phyloP scores from a whole-genome alignment of 1,284 basidiomycete species.

The Tilletiopsis washingtonensis region DNA sequence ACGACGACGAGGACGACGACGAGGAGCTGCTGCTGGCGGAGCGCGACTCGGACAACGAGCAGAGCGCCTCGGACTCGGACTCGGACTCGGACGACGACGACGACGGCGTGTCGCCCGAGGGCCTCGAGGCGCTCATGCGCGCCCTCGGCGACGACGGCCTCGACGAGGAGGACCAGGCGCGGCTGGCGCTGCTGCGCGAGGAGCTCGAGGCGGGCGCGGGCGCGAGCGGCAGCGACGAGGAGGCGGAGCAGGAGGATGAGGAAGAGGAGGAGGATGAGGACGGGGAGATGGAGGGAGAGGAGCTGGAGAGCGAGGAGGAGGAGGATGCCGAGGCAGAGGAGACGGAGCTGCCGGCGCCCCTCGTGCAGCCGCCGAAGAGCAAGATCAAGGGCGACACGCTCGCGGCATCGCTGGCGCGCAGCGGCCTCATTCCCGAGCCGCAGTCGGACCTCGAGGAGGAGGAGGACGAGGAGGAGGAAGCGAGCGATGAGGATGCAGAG shows the following conservation, averaged over 20 bases:
- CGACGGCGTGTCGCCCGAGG: slow-evolving; percentile 36
- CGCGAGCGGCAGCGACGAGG: slow-evolving; percentile 18
- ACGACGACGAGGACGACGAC: neutral
- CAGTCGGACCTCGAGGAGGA: slow-evolving; percentile 25
- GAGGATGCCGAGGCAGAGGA: slow-evolving; percentile 11
- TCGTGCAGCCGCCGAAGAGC: slow-evolving; percentile 15
- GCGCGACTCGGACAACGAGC: neutral
- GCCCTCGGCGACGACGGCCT: slow-evolving; percentile 41
- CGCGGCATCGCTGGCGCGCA: slow-evolving; percentile 38
- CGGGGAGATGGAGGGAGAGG: slow-evolving; percentile 12
- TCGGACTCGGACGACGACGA: slow-evolving; percentile 36
- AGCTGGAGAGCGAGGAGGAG: slow-evolving; percentile 13
- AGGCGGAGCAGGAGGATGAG: slow-evolving; percentile 18
- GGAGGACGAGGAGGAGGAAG: slow-evolving; percentile 19
- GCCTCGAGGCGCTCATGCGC: slow-evolving; percentile 37
- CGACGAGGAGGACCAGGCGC: slow-evolving; percentile 33
- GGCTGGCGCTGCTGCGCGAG: slow-evolving; percentile 22
- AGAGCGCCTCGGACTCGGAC: neutral
- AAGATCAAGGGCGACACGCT: slow-evolving; percentile 32
- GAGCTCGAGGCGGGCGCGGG: slow-evolving; percentile 18
- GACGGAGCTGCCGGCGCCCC: slow-evolving; percentile 8
- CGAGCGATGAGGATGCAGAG: slow-evolving; percentile 24
- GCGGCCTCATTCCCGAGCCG: slow-evolving; percentile 25
- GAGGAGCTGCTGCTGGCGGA: too few relatives aligned
- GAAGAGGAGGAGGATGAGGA: slow-evolving; percentile 22